Evolutionary conservation across 352 stramenopile genomes (phyloP).

Genomic region (Phytopythium montanum): DNA sequence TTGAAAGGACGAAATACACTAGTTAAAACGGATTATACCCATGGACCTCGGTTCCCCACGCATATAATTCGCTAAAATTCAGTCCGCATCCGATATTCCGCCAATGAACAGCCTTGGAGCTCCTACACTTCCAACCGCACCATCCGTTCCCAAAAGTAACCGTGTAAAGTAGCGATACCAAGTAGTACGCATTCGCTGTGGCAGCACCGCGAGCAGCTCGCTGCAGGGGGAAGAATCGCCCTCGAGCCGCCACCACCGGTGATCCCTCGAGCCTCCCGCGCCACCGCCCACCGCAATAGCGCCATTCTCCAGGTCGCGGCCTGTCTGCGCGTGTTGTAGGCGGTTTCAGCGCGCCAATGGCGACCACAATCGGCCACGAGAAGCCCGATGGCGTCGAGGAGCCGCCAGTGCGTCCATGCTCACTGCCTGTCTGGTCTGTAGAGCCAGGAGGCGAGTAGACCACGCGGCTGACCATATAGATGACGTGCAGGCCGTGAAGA

Average conservation of each 20-base stretch:
- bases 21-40: too few relatives aligned
- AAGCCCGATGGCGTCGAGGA: conserved; percentile 64
- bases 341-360: conserved; percentile 25
- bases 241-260: background rate
- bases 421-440: too few relatives aligned
- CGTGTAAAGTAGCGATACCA: conserved; percentile 1
- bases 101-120: background rate
- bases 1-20: too few relatives aligned
- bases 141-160: conserved; percentile 10
- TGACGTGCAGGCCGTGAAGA: conserved; percentile 42
- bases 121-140: conserved; percentile 1
- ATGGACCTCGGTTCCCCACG: too few relatives aligned
- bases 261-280: background rate
- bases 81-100: background rate
- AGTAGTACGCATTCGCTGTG: background rate
- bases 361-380: conserved; percentile 71
- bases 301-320: background rate
- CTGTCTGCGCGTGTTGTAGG: background rate
- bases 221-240: conserved; percentile 1
- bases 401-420: conserved; percentile 32
- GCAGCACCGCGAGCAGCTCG: background rate
- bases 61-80: too few relatives aligned
- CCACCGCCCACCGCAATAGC: background rate
- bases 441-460: too few relatives aligned
- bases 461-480: too few relatives aligned